A percentile compares a stretch with the other conserved stretches of the same genome.
Conservation (phyloP, 371 early-diverging fungal genomes). For the Mucor lusitanicus region DNA sequence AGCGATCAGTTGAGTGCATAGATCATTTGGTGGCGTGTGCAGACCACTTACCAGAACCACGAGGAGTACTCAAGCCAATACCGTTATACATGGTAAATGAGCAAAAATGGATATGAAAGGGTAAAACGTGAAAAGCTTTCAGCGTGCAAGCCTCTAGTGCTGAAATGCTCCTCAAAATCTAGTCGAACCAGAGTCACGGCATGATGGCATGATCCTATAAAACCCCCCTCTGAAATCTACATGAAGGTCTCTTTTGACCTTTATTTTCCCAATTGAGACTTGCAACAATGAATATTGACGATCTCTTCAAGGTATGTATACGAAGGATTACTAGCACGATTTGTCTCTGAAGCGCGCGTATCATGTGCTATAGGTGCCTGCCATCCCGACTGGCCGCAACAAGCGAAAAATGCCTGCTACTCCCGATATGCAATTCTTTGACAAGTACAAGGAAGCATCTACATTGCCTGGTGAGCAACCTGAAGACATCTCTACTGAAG, state of each 20-base stretch:
- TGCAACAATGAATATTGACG: constrained; percentile 67
- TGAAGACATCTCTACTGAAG: constrained; percentile 14
- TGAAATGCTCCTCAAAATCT: neutral
- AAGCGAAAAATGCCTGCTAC: constrained; percentile 65
- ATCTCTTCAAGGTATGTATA: constrained; percentile 65
- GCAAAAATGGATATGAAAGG: neutral
- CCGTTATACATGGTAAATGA: constrained; percentile 80
- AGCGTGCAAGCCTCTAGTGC: neutral
- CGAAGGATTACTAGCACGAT: neutral
- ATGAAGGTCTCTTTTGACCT: neutral
- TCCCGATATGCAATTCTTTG: constrained; percentile 48
- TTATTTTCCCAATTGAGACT: neutral
- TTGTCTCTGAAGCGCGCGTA: neutral
- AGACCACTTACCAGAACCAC: constrained; percentile 79
- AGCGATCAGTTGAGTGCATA: neutral
- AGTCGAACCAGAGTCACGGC: neutral
- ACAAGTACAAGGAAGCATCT: constrained; percentile 40
- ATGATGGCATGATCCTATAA: neutral
- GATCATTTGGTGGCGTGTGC: too few species aligned
- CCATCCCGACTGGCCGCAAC: constrained; percentile 59
- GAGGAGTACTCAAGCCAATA: constrained; percentile 89
- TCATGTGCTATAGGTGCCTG: constrained; percentile 41
- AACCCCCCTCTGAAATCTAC: neutral
- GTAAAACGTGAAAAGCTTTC: neutral
- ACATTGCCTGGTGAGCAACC: constrained; percentile 12